These are phyloP conservation scores for Skeletonema marinoi DNA, from an alignment of 108 stramenopile genomes.

Conservation along the genomic window DNA sequence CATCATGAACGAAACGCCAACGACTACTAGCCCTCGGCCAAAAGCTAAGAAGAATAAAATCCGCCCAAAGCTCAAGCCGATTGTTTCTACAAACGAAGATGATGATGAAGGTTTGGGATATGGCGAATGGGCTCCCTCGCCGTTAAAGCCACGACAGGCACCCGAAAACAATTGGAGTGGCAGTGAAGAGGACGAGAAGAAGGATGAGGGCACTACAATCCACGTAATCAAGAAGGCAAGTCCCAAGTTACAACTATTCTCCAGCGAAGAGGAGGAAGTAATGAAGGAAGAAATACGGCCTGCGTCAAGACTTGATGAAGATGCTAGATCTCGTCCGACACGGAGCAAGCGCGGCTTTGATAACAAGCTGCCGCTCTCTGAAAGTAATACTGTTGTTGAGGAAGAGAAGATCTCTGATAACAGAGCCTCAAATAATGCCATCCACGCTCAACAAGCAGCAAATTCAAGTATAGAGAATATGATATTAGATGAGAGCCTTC, in stretches of 20 bases:
- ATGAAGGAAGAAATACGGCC: not conserved
- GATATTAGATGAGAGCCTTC: not conserved
- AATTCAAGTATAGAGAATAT: no score
- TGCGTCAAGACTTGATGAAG: not conserved
- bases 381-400: not conserved
- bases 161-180: not conserved
- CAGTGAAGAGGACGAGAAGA: not conserved
- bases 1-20: not conserved
- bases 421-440: not conserved
- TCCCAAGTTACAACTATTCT: not conserved
- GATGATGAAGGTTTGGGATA: not conserved
- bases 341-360: not conserved
- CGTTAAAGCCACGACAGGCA: not conserved
- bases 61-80: not conserved
- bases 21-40: not conserved
- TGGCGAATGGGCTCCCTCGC: not conserved
- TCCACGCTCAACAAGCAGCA: not conserved
- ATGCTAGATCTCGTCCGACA: not conserved
- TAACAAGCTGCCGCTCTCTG: not conserved
- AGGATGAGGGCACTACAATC: not conserved
- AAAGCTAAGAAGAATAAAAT: not conserved
- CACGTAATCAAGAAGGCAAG: not conserved
- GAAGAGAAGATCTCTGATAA: not conserved
- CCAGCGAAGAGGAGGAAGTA: not conserved
- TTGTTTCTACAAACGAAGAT: not conserved